Evolutionary conservation across 2,329 filamentous ascomycete species (phyloP).

Genomic region (Pseudocercospora fuligena): DNA sequence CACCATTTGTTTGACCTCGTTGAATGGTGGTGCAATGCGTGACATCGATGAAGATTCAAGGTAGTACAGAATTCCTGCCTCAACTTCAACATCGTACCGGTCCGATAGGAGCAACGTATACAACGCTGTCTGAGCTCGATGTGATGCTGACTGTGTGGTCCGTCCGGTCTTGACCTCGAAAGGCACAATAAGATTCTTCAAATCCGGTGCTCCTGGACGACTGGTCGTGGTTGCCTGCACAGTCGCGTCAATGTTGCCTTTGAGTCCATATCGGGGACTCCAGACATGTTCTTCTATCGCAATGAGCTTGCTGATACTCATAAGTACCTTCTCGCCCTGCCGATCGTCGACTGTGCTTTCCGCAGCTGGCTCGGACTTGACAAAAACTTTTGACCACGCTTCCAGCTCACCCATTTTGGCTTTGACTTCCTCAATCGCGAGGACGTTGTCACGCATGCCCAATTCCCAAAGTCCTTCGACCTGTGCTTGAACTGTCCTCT

Average conservation of each 20-base stretch:
- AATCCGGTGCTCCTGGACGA: slow-evolving; percentile 60
- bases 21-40: slow-evolving; percentile 80
- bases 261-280: slow-evolving; percentile 96
- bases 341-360: slow-evolving; percentile 79
- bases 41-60: slow-evolving; percentile 87
- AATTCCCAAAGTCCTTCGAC: slow-evolving; percentile 90
- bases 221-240: slow-evolving; percentile 85
- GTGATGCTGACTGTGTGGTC: slow-evolving; percentile 74
- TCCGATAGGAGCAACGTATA: slow-evolving; percentile 93
- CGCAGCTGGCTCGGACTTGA: slow-evolving; percentile 70
- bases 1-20: slow-evolving; percentile 94
- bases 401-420: slow-evolving; percentile 83
- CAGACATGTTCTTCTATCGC: slow-evolving; percentile 98
- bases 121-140: slow-evolving; percentile 90
- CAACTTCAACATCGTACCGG: slow-evolving; percentile 90
- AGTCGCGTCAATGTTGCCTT: slow-evolving; percentile 97
- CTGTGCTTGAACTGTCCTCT: slow-evolving; percentile 72
- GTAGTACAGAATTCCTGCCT: slow-evolving; percentile 91
- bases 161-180: slow-evolving; percentile 96
- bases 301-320: slow-evolving; percentile 90
- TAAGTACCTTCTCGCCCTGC: slow-evolving; percentile 73
- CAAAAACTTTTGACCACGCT: slow-evolving; percentile 81
- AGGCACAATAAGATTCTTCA: slow-evolving; percentile 71
- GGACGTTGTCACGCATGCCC: slow-evolving; percentile 67
- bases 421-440: slow-evolving; percentile 78